These are phyloP conservation scores for Beauveria caledonica DNA, from an alignment of 2,329 filamentous ascomycete species.

Conservation along the genomic window DNA sequence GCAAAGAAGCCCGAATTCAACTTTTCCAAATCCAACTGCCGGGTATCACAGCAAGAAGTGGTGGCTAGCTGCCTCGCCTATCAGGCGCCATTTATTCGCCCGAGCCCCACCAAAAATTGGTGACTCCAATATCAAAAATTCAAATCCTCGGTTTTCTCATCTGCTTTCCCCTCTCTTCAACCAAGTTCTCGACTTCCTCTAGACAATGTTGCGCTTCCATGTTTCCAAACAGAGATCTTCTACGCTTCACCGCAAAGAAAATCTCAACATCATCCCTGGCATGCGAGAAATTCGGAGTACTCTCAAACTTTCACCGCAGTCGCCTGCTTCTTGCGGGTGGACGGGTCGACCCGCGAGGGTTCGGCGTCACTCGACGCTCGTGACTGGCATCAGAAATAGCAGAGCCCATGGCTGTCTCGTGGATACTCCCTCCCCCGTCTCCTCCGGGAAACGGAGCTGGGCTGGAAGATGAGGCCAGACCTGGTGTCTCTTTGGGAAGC, in stretches of 20 bases:
- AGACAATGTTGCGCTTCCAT: slow-evolving; percentile 18
- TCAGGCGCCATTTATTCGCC: background rate
- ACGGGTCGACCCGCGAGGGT: slow-evolving; percentile 67
- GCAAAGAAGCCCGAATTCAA: background rate
- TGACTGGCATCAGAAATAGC: slow-evolving; percentile 82
- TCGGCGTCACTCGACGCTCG: slow-evolving; percentile 67
- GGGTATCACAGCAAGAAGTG: background rate
- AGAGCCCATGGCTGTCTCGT: slow-evolving; percentile 36
- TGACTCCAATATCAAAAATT: slow-evolving; percentile 11
- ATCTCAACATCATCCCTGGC: slow-evolving; percentile 5
- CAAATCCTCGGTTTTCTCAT: background rate
- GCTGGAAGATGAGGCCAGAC: slow-evolving; percentile 14
- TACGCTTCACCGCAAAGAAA: background rate
- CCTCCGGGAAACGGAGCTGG: slow-evolving; percentile 21
- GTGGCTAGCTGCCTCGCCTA: slow-evolving; percentile 3
- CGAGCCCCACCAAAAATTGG: slow-evolving; percentile 3
- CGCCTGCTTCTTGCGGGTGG: slow-evolving; percentile 33
- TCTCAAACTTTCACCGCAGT: slow-evolving; percentile 55
- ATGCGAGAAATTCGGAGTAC: slow-evolving; percentile 65
- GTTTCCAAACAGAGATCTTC: slow-evolving; percentile 15
- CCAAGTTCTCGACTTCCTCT: slow-evolving; percentile 14
- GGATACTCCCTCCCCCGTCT: slow-evolving; percentile 11
- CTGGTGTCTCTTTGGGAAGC: slow-evolving; percentile 66
- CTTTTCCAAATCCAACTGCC: background rate
- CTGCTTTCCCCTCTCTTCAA: slow-evolving; percentile 13